Percentiles rank a stretch among this genome's conserved stretches.
These are phyloP conservation scores for Populus hybrid DNA, from an alignment of 441 rosid species.

Conservation along the genomic window DNA sequence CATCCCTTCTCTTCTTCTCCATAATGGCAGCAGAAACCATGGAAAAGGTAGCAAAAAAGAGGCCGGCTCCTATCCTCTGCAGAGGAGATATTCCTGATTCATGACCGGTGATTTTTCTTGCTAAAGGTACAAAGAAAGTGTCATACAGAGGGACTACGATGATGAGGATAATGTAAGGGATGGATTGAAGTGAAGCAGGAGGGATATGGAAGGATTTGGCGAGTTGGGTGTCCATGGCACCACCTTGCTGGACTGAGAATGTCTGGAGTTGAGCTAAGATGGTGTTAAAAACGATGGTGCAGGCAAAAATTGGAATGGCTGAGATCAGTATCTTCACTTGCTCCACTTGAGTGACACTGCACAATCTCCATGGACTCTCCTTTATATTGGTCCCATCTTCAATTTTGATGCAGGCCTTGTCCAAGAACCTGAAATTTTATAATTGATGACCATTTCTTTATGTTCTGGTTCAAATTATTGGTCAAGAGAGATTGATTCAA, in stretches of 20 bases:
- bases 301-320: slow-evolving; percentile 71
- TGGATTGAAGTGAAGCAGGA: slow-evolving; percentile 94
- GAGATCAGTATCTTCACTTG: slow-evolving; percentile 72
- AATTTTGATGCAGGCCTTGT: slow-evolving; percentile 76
- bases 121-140: slow-evolving; percentile 60
- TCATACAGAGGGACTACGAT: slow-evolving; percentile 75
- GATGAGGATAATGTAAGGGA: slow-evolving; percentile 81
- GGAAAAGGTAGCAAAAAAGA: slow-evolving; percentile 69
- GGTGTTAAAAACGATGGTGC: slow-evolving; percentile 84
- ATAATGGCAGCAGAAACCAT: slow-evolving; percentile 83
- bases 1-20: slow-evolving; percentile 73
- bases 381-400: slow-evolving; percentile 38
- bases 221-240: slow-evolving; percentile 63
- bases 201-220: slow-evolving; percentile 63
- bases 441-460: not conserved
- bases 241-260: slow-evolving; percentile 63
- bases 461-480: not conserved
- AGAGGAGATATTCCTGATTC: slow-evolving; percentile 78
- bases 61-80: slow-evolving; percentile 65
- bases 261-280: slow-evolving; percentile 53
- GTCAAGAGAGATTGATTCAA: not conserved
- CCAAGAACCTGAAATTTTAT: slow-evolving; percentile 53
- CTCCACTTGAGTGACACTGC: slow-evolving; percentile 74
- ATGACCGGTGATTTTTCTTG: slow-evolving; percentile 57
- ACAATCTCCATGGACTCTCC: slow-evolving; percentile 84